Conservation (phyloP, 306 rosid genomes). For the Acmispon strigosus region DNA sequence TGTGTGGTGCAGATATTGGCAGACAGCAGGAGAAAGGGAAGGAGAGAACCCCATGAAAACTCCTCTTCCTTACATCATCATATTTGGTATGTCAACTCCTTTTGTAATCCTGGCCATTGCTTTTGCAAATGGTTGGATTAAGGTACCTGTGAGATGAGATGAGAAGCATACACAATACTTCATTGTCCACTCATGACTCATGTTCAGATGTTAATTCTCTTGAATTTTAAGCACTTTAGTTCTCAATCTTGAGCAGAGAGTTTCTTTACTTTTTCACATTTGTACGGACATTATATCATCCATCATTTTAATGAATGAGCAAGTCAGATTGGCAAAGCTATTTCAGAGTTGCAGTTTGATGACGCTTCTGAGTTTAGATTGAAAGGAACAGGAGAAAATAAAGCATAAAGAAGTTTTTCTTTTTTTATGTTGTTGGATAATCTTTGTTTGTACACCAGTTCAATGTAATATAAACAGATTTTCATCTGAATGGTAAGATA, state of each 20-base stretch:
- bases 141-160: slow-evolving; percentile 72
- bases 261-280: slow-evolving; percentile 12
- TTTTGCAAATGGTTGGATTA: slow-evolving; percentile 95
- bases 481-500: too few species aligned
- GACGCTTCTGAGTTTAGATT: too few species aligned
- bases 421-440: too few species aligned
- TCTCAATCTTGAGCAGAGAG: neutral
- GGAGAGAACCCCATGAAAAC: slow-evolving; percentile 98
- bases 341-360: neutral
- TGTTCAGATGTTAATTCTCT: slow-evolving; percentile 4
- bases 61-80: slow-evolving; percentile 90
- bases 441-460: too few species aligned
- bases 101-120: slow-evolving; percentile 97
- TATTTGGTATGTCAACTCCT: slow-evolving; percentile 97
- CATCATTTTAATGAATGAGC: neutral
- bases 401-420: too few species aligned
- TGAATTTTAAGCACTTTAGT: neutral
- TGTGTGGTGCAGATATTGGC: slow-evolving; percentile 71
- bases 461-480: too few species aligned
- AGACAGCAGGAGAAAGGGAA: slow-evolving; percentile 92
- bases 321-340: neutral
- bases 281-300: slow-evolving; percentile 16
- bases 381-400: too few species aligned
- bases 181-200: neutral
- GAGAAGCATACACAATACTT: slow-evolving; percentile 4